Evolutionary conservation across 2,329 filamentous ascomycete species (phyloP).

Genomic region (Trichoderma gracile): DNA sequence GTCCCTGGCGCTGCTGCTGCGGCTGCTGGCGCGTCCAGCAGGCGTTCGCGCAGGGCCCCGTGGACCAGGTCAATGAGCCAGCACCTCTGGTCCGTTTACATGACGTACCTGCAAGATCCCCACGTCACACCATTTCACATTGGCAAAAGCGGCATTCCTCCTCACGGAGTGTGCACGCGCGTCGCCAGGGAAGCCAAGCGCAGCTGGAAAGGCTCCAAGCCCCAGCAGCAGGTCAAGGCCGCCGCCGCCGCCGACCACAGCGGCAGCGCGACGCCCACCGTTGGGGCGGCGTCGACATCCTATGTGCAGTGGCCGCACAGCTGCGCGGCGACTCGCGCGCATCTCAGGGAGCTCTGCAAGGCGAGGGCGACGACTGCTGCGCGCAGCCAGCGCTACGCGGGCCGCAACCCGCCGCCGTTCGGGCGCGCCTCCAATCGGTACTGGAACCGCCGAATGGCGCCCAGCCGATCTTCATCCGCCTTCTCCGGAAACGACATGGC

Average conservation of each 20-base stretch:
- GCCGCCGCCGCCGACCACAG: constrained; percentile 43
- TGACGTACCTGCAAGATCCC: constrained; percentile 65
- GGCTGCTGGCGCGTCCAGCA: constrained; percentile 1
- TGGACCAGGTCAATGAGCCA: constrained; percentile 67
- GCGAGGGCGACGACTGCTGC: constrained; percentile 50
- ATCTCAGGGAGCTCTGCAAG: constrained; percentile 64
- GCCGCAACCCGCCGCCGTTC: constrained; percentile 58
- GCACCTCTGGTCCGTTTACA: constrained; percentile 66
- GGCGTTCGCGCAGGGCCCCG: constrained; percentile 48
- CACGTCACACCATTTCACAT: constrained; percentile 66
- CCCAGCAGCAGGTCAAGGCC: constrained; percentile 37
- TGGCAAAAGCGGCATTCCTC: constrained; percentile 63
- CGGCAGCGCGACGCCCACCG: constrained; percentile 58
- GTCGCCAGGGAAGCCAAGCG: constrained; percentile 66
- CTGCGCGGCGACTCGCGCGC: constrained; percentile 60
- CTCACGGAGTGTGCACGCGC: constrained; percentile 63
- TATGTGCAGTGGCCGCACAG: constrained; percentile 66
- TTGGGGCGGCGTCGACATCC: constrained; percentile 43
- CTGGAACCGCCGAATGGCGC: constrained; percentile 51
- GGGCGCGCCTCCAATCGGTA: constrained; percentile 51
- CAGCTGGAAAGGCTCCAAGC: constrained; percentile 64
- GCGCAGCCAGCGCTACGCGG: constrained; percentile 49
- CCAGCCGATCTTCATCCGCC: constrained; percentile 48
- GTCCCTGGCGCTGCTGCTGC: background rate
- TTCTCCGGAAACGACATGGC: constrained; percentile 65